Conservation (phyloP, 2,329 filamentous ascomycete genomes). For the Sclerotinia minor region DNA sequence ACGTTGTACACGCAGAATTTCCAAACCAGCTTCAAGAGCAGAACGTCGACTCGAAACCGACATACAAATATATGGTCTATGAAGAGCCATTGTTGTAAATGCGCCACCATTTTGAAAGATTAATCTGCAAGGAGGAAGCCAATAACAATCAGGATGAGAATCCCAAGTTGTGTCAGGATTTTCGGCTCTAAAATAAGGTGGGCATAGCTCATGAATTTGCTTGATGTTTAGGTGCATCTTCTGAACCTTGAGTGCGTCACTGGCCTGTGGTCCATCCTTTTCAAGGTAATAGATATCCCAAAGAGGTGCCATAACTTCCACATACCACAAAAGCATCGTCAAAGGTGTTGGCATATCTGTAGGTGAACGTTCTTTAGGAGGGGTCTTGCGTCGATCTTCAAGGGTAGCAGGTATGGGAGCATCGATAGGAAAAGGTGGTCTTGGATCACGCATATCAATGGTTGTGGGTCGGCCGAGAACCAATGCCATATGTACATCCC, state of each 20-base stretch:
- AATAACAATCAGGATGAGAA: slow-evolving; percentile 51
- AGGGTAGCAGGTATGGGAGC: slow-evolving; percentile 46
- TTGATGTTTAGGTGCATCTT: slow-evolving; percentile 53
- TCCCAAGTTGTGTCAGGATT: slow-evolving; percentile 61
- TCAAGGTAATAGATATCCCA: slow-evolving; percentile 54
- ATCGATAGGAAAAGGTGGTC: slow-evolving; percentile 55
- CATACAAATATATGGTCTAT: slow-evolving; percentile 63
- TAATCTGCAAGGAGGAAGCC: slow-evolving; percentile 53
- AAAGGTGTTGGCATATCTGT: slow-evolving; percentile 57
- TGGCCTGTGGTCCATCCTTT: slow-evolving; percentile 55
- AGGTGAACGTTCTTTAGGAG: slow-evolving; percentile 48
- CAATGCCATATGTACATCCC: slow-evolving; percentile 43
- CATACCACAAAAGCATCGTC: slow-evolving; percentile 54
- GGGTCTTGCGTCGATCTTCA: slow-evolving; percentile 49
- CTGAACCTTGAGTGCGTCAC: slow-evolving; percentile 56
- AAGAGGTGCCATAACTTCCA: slow-evolving; percentile 50
- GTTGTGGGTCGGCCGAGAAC: slow-evolving; percentile 46
- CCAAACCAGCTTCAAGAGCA: slow-evolving; percentile 56
- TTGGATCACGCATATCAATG: slow-evolving; percentile 51
- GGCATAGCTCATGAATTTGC: slow-evolving; percentile 51
- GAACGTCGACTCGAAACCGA: slow-evolving; percentile 54
- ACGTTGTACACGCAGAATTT: slow-evolving; percentile 57
- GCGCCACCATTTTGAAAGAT: slow-evolving; percentile 50
- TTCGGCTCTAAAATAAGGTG: slow-evolving; percentile 54
- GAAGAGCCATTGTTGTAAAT: slow-evolving; percentile 60